These are phyloP conservation scores for Sporothrix humicola DNA, from an alignment of 2,329 filamentous ascomycete genomes.

Conservation along the genomic window DNA sequence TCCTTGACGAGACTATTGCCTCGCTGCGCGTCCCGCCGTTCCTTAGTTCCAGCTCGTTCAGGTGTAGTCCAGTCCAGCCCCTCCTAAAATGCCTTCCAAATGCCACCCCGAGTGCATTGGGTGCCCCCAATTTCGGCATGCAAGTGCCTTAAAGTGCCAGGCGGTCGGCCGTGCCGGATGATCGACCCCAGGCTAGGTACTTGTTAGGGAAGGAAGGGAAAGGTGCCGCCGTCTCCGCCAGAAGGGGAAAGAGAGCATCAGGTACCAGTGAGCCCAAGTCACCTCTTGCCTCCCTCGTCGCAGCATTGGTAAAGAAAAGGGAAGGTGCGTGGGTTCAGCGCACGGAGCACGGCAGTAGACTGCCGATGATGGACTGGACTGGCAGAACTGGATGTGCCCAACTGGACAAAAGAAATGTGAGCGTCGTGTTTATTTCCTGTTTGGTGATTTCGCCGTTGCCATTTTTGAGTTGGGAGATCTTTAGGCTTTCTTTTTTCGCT, in stretches of 20 bases:
- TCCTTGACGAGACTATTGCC: conserved; percentile 11
- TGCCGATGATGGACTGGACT: background rate
- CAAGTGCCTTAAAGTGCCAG: background rate
- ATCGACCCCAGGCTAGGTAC: conserved; percentile 15
- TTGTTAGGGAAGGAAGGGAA: background rate
- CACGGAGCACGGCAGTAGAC: conserved; percentile 9
- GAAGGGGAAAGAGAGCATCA: conserved; percentile 21
- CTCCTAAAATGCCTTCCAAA: background rate
- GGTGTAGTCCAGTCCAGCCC: conserved; percentile 7
- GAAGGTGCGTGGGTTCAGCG: background rate
- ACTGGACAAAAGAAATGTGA: background rate
- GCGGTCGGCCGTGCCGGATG: conserved; percentile 26
- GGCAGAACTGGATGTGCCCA: background rate
- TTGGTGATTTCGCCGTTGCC: background rate
- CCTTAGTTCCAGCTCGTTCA: conserved; percentile 2
- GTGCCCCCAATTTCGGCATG: conserved; percentile 6
- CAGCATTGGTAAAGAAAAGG: background rate
- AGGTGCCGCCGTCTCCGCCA: background rate
- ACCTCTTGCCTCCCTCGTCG: background rate
- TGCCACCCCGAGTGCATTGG: background rate
- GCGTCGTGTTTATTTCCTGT: conserved; percentile 9
- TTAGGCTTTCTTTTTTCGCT: background rate
- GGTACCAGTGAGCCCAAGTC: background rate
- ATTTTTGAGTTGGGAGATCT: background rate
- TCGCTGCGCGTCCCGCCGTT: conserved; percentile 16